Base-by-base conservation (phyloP, 306 rosid genomes). In the Malus orientalis region DNA sequence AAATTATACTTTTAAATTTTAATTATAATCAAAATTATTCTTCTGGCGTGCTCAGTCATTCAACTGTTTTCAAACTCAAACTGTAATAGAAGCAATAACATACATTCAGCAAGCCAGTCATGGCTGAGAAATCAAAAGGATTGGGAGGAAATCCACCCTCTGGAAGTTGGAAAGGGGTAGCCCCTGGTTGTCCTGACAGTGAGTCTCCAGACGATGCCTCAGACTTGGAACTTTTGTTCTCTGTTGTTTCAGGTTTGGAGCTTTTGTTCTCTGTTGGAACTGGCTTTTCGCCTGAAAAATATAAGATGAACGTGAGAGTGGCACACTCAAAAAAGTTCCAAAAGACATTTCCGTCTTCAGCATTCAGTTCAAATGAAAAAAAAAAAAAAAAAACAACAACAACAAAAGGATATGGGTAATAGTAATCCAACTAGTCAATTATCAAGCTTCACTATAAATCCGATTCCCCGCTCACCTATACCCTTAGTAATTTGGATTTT, bases 91-190 rank as follows among this genome's bases (percentile, higher is more conserved):
- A 49, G 55, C 42, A 29, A 15, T 19, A 70, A 66, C 79, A 32
- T 91, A 96, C 99, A 96, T 92, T 96, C 80, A 96, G 98, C 81
- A 96, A 86, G 79, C 97, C 97, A 78, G 81, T 74, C 98, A 96
- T 96, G 23, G 89, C 92, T 27, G 98, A 92, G 80, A 96, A 96
- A 90, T 96, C 99, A 81, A 96, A 96, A 74, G 98, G 96, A 80
- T 89, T 91, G 63, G 83, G 44, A 33, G 92, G 85, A 72, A 87
- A 58, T 42, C 89, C 93, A 70, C 88, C 29, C 71, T 85, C 88
- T n/a, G 90, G 85, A 67, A 85, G 79, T 22, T 88, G 86, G 54
- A 85, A 81, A 83, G 97, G 64, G 49, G 83, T 4, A 9, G 88
- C 59, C 60, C 82, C 80, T 74, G 72, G 66, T 47, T 74, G 85